These are phyloP conservation scores for Leishmania braziliensis DNA, from an alignment of 208 protist genomes.

Conservation along the genomic window DNA sequence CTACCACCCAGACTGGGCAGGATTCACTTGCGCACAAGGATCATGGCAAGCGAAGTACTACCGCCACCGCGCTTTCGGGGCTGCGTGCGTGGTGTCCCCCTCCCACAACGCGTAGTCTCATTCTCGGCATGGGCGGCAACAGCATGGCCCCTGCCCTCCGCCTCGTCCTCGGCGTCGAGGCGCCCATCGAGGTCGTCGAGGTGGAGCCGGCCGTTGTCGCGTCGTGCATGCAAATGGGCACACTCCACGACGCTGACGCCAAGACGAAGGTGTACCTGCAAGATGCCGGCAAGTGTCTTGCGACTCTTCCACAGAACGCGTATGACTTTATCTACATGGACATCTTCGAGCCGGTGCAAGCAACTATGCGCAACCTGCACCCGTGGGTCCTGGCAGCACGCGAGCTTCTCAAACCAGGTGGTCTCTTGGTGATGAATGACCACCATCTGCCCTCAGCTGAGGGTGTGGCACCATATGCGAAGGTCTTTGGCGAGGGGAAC, in stretches of 20 bases:
- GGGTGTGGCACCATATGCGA: constrained; percentile 35
- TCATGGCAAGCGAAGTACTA: not conserved
- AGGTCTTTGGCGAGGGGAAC: constrained; percentile 55
- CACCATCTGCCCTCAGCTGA: constrained; percentile 55
- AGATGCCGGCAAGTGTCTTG: constrained; percentile 22
- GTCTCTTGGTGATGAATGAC: constrained; percentile 76
- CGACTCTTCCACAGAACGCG: not conserved
- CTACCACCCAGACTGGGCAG: not conserved
- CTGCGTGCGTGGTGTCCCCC: constrained; percentile 32
- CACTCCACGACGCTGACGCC: constrained; percentile 32
- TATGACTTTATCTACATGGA: constrained; percentile 82
- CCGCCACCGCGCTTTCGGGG: not conserved
- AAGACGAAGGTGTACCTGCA: constrained; percentile 54
- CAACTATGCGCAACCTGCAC: constrained; percentile 62
- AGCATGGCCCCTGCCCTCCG: constrained; percentile 74
- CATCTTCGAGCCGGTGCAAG: constrained; percentile 71
- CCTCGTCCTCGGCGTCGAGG: constrained; percentile 43
- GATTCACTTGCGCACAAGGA: not conserved
- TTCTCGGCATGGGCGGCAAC: constrained; percentile 86
- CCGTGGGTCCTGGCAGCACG: constrained; percentile 29
- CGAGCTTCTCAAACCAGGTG: constrained; percentile 40
- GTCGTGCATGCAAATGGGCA: constrained; percentile 45
- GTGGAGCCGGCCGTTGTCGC: constrained; percentile 67
- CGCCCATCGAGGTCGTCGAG: constrained; percentile 63
- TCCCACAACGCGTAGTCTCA: constrained; percentile 34